Conservation (phyloP, 1,284 basidiomycete species). For the Malassezia caprae region DNA sequence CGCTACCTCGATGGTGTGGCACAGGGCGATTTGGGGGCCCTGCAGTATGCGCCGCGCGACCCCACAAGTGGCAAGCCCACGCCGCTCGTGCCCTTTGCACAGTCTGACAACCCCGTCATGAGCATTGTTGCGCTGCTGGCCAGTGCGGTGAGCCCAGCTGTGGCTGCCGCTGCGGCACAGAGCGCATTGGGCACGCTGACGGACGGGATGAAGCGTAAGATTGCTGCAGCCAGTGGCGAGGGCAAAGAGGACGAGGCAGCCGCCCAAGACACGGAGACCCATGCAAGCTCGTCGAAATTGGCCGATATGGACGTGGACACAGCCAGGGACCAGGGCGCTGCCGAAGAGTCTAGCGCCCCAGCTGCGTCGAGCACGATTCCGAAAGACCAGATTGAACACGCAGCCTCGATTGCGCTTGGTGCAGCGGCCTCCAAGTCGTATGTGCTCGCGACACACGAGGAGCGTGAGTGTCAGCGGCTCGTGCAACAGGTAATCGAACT, state of each 20-base stretch:
- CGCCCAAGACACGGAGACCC: background rate
- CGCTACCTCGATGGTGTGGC: constrained; percentile 58
- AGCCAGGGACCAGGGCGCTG: constrained; percentile 27
- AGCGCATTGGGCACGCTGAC: constrained; percentile 61
- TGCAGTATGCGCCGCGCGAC: constrained; percentile 56
- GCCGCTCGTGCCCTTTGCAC: constrained; percentile 63
- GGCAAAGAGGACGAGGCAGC: constrained; percentile 1
- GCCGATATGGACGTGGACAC: constrained; percentile 51
- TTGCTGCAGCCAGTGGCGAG: constrained; percentile 16
- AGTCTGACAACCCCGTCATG: constrained; percentile 95
- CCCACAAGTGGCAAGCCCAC: constrained; percentile 17
- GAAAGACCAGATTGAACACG: constrained; percentile 36
- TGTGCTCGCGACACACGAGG: constrained; percentile 72
- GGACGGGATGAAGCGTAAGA: constrained; percentile 31
- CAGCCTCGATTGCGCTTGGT: constrained; percentile 54
- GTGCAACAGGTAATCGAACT: constrained; percentile 78
- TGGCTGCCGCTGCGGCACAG: constrained; percentile 87
- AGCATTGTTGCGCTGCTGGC: constrained; percentile 94
- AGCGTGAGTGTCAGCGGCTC: constrained; percentile 67
- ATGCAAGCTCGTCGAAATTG: constrained; percentile 21
- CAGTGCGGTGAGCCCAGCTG: constrained; percentile 76
- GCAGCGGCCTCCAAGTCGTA: constrained; percentile 79
- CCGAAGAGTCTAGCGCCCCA: background rate
- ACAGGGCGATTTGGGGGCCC: constrained; percentile 58
- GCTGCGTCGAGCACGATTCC: constrained; percentile 18